Evolutionary conservation across 2,329 filamentous ascomycete species (phyloP), one percentile per base, ranked within the genome.

Genomic region (Monilinia polystroma): DNA sequence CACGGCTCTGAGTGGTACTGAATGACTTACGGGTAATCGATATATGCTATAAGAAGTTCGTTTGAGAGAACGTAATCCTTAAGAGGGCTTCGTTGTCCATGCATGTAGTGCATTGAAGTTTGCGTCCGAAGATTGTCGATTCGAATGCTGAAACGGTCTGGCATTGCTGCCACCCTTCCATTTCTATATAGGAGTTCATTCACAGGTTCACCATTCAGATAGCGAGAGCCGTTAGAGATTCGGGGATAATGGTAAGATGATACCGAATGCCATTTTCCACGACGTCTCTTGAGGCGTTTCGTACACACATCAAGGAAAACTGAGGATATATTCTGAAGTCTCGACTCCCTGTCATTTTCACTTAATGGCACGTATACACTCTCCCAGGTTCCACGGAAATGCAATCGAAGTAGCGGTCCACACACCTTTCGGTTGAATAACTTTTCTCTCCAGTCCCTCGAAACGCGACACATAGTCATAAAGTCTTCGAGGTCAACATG

Each of bases 401-500:
- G 66, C 38, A 32, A 60, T 45, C 70, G 64, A 7, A 72, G 65
- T 10, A 73, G 53, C 10, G 56, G 58, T 5, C 63, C n/a, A 43
- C 64, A 72, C 41, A 73, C 49, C 0, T 72, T 66, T 12, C 57
- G 59, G 35, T 65, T 67, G 4, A 67, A 68, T 52, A 74, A 73
- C 18, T 49, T 67, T 18, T 29, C 51, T n/a, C 68, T 67, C 74
- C 74, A 76, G 41, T 26, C 26, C 8, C 38, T 67, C 43, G 67
- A 72, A 29, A 76, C 73, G n/a, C 56, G 58, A 26, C 69, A 68
- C n/a, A 71, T 58, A n/a, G 41, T 60, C 51, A 72, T 45, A 10
- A 72, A 38, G 55, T 75, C 73, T 32, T 73, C 70, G 8, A 74
- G 68, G 26, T 71, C 66, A 32, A 76, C 67, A 60, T 71, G 47